Evolutionary conservation across 495 filamentous ascomycete genomes (phyloP).

Genomic region (Penicillium desertorum): DNA sequence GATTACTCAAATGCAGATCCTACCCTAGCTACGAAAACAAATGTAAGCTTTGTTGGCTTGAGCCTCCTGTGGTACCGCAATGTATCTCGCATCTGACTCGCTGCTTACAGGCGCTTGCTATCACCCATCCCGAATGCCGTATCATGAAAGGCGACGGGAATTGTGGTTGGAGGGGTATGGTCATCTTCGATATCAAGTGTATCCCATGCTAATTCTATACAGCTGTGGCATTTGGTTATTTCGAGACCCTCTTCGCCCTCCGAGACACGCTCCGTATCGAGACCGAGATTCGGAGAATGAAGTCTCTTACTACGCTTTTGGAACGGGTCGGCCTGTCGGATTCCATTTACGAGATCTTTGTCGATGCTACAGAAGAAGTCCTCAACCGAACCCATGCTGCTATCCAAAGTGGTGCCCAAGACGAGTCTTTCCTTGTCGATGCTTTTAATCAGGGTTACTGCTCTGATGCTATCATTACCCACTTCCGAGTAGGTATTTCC

Average conservation of each 20-base stretch:
- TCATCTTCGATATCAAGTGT: constrained; percentile 18
- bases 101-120: constrained; percentile 64
- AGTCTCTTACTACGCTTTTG: constrained; percentile 67
- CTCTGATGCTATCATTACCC: constrained; percentile 72
- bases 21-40: constrained; percentile 78
- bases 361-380: constrained; percentile 67
- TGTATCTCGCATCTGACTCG: constrained; percentile 20
- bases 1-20: constrained; percentile 94
- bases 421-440: constrained; percentile 62
- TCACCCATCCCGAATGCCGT: constrained; percentile 84
- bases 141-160: constrained; percentile 90
- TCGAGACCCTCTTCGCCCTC: constrained; percentile 72
- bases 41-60: constrained; percentile 54
- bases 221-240: constrained; percentile 94
- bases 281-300: constrained; percentile 68
- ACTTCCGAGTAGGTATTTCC: constrained; percentile 57
- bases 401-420: constrained; percentile 53
- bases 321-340: constrained; percentile 64
- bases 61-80: neutral
- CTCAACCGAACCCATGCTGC: constrained; percentile 56
- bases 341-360: constrained; percentile 79
- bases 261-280: constrained; percentile 63
- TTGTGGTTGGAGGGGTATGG: constrained; percentile 93
- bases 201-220: constrained; percentile 21
- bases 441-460: constrained; percentile 70